These are phyloP conservation scores for Gossypium laxum DNA, from an alignment of 441 rosid genomes.

Conservation along the genomic window DNA sequence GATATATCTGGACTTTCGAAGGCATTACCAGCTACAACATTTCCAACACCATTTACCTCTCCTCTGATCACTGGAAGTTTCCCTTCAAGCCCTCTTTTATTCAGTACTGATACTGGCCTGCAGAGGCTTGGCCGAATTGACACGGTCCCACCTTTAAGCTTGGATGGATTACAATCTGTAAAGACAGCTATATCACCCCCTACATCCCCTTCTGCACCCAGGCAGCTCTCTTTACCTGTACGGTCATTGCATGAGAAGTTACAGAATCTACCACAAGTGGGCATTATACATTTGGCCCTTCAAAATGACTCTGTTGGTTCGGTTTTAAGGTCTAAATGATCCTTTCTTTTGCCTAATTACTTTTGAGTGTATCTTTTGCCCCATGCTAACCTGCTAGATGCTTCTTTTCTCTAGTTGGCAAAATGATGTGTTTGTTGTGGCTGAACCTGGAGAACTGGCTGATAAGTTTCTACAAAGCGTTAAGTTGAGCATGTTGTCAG, in stretches of 20 bases:
- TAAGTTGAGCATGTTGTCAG: conserved; percentile 62
- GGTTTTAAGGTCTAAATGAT: conserved; percentile 58
- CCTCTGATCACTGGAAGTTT: conserved; percentile 86
- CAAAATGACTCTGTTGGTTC: conserved; percentile 75
- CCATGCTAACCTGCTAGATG: conserved; percentile 20
- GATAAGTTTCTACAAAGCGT: conserved; percentile 76
- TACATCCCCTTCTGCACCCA: conserved; percentile 42
- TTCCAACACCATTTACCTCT: conserved; percentile 77
- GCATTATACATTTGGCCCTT: conserved; percentile 78
- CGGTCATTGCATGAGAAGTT: conserved; percentile 83
- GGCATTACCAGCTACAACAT: conserved; percentile 46
- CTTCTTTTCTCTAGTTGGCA: conserved; percentile 57
- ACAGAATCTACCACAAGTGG: conserved; percentile 81
- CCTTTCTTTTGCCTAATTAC: not conserved
- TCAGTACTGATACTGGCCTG: conserved; percentile 66
- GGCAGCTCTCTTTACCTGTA: conserved; percentile 60
- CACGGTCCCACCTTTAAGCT: conserved; percentile 83
- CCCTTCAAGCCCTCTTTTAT: conserved; percentile 78
- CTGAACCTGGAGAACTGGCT: conserved; percentile 92
- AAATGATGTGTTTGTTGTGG: conserved; percentile 92
- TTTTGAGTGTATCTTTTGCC: conserved; percentile 14
- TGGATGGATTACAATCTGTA: conserved; percentile 61
- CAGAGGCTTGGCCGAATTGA: conserved; percentile 69
- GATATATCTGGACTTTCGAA: conserved; percentile 46
- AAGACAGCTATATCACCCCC: conserved; percentile 59